A percentile compares a stretch with the other conserved stretches of the same genome.
Conservation (phyloP, 352 stramenopile genomes). For the Plasmopara viticola region DNA sequence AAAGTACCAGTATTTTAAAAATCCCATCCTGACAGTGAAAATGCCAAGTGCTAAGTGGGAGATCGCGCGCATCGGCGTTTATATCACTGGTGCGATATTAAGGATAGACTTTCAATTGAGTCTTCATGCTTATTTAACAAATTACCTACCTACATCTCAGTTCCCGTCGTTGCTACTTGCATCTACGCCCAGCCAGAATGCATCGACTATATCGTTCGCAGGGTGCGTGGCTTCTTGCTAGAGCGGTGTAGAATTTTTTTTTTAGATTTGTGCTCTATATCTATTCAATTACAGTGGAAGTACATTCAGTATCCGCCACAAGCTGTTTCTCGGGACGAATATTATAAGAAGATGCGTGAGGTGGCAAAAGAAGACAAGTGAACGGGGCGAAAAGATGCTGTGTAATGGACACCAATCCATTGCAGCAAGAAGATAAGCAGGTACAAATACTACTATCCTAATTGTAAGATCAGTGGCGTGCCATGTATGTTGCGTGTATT, state of each 20-base stretch:
- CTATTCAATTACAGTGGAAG: constrained; percentile 41
- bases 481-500: too few species aligned
- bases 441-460: too few species aligned
- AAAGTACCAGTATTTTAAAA: neutral
- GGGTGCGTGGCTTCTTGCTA: constrained; percentile 24
- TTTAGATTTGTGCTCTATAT: constrained; percentile 1
- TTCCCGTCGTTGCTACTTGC: constrained; percentile 68
- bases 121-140: neutral
- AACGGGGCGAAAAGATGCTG: neutral
- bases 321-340: constrained; percentile 63
- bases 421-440: too few species aligned
- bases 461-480: too few species aligned
- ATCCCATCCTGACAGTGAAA: neutral
- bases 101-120: neutral
- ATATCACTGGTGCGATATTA: constrained; percentile 51
- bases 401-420: too few species aligned
- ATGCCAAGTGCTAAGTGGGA: constrained; percentile 69
- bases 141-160: constrained; percentile 19
- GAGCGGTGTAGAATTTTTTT: neutral
- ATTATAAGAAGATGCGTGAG: constrained; percentile 70
- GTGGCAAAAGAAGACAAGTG: constrained; percentile 55
- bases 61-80: constrained; percentile 60
- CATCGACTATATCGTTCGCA: constrained; percentile 70
- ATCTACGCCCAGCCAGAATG: constrained; percentile 84
- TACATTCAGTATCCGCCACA: constrained; percentile 85